Evolutionary conservation across 495 filamentous ascomycete genomes (phyloP).

Genomic region (Penicillium atrosanguineum): DNA sequence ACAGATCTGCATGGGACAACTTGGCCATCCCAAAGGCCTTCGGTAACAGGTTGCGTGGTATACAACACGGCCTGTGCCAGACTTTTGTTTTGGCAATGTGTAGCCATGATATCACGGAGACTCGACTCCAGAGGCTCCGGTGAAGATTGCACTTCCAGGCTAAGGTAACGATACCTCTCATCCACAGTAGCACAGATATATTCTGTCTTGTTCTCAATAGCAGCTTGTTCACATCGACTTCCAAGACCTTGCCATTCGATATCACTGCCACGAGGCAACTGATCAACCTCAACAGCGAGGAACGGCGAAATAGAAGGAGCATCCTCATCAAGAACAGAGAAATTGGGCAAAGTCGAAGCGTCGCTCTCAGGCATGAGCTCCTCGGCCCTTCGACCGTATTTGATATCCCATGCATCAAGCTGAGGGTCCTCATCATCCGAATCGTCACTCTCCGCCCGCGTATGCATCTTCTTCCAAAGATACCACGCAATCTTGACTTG

Average conservation of each 20-base stretch:
- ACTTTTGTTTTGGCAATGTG: constrained; percentile 6
- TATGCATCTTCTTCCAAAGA: constrained; percentile 53
- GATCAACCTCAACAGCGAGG: constrained; percentile 68
- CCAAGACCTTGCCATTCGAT: constrained; percentile 73
- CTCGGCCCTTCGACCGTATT: constrained; percentile 45
- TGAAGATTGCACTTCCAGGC: constrained; percentile 29
- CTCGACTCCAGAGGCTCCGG: constrained; percentile 18
- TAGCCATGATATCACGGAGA: constrained; percentile 20
- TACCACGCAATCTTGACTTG: constrained; percentile 44
- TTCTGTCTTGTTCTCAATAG: constrained; percentile 17
- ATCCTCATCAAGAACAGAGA: constrained; percentile 23
- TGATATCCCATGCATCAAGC: constrained; percentile 73
- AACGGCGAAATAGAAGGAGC: constrained; percentile 53
- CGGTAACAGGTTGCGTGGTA: constrained; percentile 26
- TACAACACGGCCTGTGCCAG: constrained; percentile 37
- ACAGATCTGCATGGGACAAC: constrained; percentile 47
- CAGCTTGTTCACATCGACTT: constrained; percentile 27
- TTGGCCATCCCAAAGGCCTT: constrained; percentile 33
- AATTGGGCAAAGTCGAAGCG: constrained; percentile 29
- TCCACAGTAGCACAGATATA: constrained; percentile 23
- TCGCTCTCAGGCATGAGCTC: constrained; percentile 14
- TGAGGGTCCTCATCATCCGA: constrained; percentile 41
- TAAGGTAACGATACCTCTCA: constrained; percentile 23
- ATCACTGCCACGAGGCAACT: constrained; percentile 62
- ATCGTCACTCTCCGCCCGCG: constrained; percentile 22